A percentile compares a stretch with the other conserved stretches of the same genome.
phyloP scores from a whole-genome alignment of 1,284 basidiomycete species.

The Fomitopsis schrenkii region DNA sequence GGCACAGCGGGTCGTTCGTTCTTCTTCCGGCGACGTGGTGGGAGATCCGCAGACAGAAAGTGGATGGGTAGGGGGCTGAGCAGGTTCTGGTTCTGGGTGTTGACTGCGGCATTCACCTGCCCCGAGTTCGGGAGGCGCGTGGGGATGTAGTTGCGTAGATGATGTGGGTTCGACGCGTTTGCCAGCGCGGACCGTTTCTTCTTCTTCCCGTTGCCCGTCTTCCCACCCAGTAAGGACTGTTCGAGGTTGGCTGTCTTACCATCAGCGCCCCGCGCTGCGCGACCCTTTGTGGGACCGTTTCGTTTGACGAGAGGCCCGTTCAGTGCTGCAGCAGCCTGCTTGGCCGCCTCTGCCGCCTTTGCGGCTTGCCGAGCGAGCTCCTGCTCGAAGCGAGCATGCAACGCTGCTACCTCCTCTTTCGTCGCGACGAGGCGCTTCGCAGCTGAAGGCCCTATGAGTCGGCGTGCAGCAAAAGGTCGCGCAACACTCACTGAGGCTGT shows the following conservation, averaged over 20 bases:
- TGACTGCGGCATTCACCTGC: conserved; percentile 34
- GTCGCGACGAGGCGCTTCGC: conserved; percentile 64
- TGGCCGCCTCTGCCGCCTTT: conserved; percentile 49
- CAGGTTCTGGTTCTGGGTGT: conserved; percentile 40
- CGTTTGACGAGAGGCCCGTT: conserved; percentile 32
- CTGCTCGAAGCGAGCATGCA: conserved; percentile 64
- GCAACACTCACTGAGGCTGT: conserved; percentile 63
- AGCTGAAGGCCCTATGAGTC: conserved; percentile 36
- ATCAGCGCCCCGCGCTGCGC: conserved; percentile 20
- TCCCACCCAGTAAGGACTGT: conserved; percentile 31
- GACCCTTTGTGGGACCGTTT: conserved; percentile 34
- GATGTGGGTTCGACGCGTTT: conserved; percentile 88
- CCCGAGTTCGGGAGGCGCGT: conserved; percentile 68
- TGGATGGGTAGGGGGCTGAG: conserved; percentile 57
- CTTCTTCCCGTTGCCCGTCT: conserved; percentile 57
- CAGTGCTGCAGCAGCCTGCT: conserved; percentile 36
- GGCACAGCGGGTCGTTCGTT: conserved; percentile 16
- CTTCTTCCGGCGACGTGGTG: conserved; percentile 44
- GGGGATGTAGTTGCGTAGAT: conserved; percentile 83
- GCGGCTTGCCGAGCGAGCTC: conserved; percentile 66
- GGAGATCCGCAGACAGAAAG: conserved; percentile 66
- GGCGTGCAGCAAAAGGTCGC: conserved; percentile 12
- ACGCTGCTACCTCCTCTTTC: conserved; percentile 58
- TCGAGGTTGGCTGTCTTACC: conserved; percentile 35
- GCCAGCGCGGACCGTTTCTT: conserved; percentile 85